These are phyloP conservation scores for Solanum corneliomulleri DNA, from an alignment of 257 asterid species.

Conservation along the genomic window DNA sequence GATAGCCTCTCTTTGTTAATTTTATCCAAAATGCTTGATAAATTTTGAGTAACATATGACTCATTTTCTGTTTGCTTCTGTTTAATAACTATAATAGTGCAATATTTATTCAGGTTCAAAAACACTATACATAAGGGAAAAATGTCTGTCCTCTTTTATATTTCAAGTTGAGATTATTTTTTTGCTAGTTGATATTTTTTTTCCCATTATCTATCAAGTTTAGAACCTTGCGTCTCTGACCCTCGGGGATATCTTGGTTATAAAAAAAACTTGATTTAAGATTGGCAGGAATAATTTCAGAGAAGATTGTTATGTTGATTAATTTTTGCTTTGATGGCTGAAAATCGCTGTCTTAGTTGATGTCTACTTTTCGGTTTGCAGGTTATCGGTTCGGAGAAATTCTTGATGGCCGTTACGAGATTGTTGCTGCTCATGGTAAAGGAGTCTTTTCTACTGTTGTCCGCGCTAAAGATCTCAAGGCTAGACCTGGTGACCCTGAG, in stretches of 20 bases:
- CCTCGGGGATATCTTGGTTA: not conserved
- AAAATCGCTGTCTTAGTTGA: not conserved
- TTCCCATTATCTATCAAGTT: not conserved
- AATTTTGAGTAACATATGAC: not conserved
- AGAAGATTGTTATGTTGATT: not conserved
- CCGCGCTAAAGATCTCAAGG: conserved; percentile 96
- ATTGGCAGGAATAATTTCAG: not conserved
- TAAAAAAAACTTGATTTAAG: not conserved
- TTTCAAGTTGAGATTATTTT: not conserved
- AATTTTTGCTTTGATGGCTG: not conserved
- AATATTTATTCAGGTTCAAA: not conserved
- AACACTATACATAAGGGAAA: not conserved
- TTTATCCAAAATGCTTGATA: not conserved
- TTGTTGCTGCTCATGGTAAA: conserved; percentile 96
- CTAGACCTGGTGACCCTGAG: conserved; percentile 56
- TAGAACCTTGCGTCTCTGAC: not conserved
- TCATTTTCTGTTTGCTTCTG: not conserved
- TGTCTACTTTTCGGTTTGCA: conserved; percentile 9
- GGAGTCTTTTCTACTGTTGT: conserved; percentile 96
- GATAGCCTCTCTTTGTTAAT: not conserved
- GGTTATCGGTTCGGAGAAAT: conserved; percentile 95
- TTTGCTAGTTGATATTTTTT: not conserved
- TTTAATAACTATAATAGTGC: not conserved
- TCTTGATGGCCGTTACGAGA: conserved; percentile 86
- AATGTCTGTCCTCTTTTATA: not conserved